Evolutionary conservation across 345 rosid species (phyloP), one percentile per base, ranked within the genome.

Genomic region (Gossypioides kirkii): DNA sequence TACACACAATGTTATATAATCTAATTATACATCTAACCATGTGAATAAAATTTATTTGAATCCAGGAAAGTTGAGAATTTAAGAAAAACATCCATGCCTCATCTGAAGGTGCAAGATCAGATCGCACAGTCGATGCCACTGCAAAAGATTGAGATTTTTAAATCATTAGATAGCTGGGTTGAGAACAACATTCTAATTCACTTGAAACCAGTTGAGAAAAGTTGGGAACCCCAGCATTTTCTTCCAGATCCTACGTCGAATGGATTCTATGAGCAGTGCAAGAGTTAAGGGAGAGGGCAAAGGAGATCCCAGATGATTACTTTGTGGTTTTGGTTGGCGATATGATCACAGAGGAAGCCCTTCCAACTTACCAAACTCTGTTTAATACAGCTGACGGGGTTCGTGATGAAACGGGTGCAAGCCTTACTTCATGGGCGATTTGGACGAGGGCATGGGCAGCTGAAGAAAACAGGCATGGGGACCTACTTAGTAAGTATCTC

Each of bases 191-290:
- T 94, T 23, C 77, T 94, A 73, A 62, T 77, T 70, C 89, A 81
- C 73, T 89, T 94, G 64, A 94, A 90, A 75, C 89, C 92, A 12
- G 96, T 92, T 10, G 97, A 92, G 83, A 89, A 89, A 42, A 86
- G 92, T 25, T 92, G 99, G 99, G 96, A 92, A 54, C 94, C 98
- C 25, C 93, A 90, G 76, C 96, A 90, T 79, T 90, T 90, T 79
- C 86, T 95, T 72, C 99, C 98, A 0, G 94, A 90, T 70, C 87
- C 99, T 50, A 83, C 88, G 20, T 88, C 90, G 0, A 90, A 90
- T 46, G 98, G 92, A 49, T 92, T 94, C 53, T 76, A 88, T 16
- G 97, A 94, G 13, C 93, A 92, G 90, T 95, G 3, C 84, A 59
- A 70, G 99, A 88, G 81, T 73, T 92, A 20, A 84, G 94, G 79